Evolutionary conservation across 2,329 filamentous ascomycete species (phyloP).

Genomic region (Lachnellula hyalina): DNA sequence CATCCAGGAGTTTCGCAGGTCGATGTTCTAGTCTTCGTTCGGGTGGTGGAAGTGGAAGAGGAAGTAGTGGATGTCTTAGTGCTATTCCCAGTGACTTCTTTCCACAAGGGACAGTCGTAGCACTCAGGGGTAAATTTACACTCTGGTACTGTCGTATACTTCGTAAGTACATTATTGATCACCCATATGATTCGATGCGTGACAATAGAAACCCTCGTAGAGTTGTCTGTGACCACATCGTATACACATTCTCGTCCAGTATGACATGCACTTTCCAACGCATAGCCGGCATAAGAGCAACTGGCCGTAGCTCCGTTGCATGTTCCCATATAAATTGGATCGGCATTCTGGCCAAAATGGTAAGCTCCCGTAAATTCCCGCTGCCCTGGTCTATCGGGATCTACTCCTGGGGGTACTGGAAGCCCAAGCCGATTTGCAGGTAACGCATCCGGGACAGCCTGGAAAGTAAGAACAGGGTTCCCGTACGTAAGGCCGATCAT

Average conservation of each 20-base stretch:
- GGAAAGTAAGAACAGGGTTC: constrained; percentile 83
- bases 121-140: constrained; percentile 76
- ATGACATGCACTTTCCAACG: constrained; percentile 89
- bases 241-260: constrained; percentile 84
- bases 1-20: constrained; percentile 90
- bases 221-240: constrained; percentile 85
- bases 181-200: constrained; percentile 88
- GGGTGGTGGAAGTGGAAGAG: constrained; percentile 54
- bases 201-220: constrained; percentile 85
- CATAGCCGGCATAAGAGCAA: constrained; percentile 89
- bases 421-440: constrained; percentile 80
- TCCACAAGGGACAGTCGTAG: constrained; percentile 88
- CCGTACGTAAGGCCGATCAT: constrained; percentile 88
- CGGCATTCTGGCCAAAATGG: constrained; percentile 93
- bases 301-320: constrained; percentile 87
- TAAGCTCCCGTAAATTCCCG: constrained; percentile 70
- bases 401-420: constrained; percentile 73
- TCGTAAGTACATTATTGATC: constrained; percentile 79
- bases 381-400: constrained; percentile 65
- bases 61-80: constrained; percentile 61
- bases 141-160: constrained; percentile 73
- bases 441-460: constrained; percentile 86
- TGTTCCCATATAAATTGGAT: constrained; percentile 89
- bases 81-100: constrained; percentile 69
- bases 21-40: constrained; percentile 66